Conservation (phyloP, 169 alveolate species). For the Plasmodium gaboni region DNA sequence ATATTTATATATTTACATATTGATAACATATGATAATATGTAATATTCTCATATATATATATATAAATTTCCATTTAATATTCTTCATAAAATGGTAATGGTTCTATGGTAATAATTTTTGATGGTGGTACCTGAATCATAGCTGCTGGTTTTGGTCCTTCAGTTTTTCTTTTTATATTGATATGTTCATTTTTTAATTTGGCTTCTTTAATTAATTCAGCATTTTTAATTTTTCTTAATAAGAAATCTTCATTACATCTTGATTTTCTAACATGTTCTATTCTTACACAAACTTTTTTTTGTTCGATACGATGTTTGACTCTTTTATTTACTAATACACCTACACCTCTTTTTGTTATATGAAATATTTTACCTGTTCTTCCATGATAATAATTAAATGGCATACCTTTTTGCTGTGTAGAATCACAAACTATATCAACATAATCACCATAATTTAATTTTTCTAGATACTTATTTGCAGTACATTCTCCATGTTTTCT, state of each 20-base stretch:
- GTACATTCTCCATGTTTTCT: conserved; percentile 96
- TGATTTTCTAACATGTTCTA: conserved; percentile 97
- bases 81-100: conserved; percentile 85
- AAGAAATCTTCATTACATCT: conserved; percentile 97
- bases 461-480: conserved; percentile 93
- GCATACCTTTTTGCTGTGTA: conserved; percentile 98
- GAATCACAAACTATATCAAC: conserved; percentile 98
- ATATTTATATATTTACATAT: too few relatives aligned
- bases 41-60: too few relatives aligned
- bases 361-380: conserved; percentile 98
- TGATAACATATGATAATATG: too few relatives aligned
- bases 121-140: conserved; percentile 84
- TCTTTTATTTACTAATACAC: conserved; percentile 97
- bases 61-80: conserved; percentile 56
- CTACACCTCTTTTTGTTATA: conserved; percentile 96
- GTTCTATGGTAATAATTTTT: conserved; percentile 83
- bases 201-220: conserved; percentile 93
- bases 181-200: conserved; percentile 88
- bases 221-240: conserved; percentile 94
- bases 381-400: conserved; percentile 98
- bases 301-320: conserved; percentile 96
- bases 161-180: conserved; percentile 82
- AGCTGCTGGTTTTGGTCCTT: conserved; percentile 84
- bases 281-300: conserved; percentile 97
- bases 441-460: conserved; percentile 96